phyloP scores from a whole-genome alignment of 495 filamentous ascomycete species.

The Antarctomyces pellizariae region DNA sequence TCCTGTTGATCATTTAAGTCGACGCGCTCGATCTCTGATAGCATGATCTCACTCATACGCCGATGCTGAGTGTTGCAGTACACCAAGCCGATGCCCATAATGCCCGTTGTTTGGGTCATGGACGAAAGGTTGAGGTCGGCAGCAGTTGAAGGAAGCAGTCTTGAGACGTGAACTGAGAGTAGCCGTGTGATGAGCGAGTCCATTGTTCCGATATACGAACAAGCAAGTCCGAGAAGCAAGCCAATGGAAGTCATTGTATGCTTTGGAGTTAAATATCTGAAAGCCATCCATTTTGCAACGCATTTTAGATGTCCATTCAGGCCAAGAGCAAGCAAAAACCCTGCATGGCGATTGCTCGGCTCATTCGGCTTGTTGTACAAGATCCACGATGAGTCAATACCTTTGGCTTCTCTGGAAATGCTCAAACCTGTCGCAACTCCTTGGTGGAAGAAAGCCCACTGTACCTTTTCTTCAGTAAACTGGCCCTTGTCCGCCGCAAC shows the following conservation, averaged over 20 bases:
- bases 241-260: conserved; percentile 98
- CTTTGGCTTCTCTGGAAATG: conserved; percentile 71
- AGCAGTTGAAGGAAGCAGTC: conserved; percentile 75
- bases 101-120: conserved; percentile 83
- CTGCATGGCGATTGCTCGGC: conserved; percentile 78
- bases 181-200: conserved; percentile 84
- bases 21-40: conserved; percentile 81
- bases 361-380: conserved; percentile 91
- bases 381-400: conserved; percentile 96
- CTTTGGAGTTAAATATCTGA: conserved; percentile 95
- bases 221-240: conserved; percentile 72
- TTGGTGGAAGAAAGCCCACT: conserved; percentile 96
- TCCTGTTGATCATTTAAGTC: conserved; percentile 47
- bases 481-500: conserved; percentile 62
- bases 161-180: conserved; percentile 87
- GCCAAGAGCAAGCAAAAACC: conserved; percentile 78
- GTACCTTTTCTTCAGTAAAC: conserved; percentile 84
- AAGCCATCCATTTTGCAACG: conserved; percentile 92
- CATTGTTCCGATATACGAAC: conserved; percentile 89
- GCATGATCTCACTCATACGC: conserved; percentile 95
- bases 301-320: conserved; percentile 84
- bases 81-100: conserved; percentile 90
- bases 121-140: conserved; percentile 86
- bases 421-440: conserved; percentile 77
- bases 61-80: conserved; percentile 94